These are phyloP conservation scores for Kodamaea leandrae DNA, from an alignment of 805 yeast genomes.

Conservation along the genomic window DNA sequence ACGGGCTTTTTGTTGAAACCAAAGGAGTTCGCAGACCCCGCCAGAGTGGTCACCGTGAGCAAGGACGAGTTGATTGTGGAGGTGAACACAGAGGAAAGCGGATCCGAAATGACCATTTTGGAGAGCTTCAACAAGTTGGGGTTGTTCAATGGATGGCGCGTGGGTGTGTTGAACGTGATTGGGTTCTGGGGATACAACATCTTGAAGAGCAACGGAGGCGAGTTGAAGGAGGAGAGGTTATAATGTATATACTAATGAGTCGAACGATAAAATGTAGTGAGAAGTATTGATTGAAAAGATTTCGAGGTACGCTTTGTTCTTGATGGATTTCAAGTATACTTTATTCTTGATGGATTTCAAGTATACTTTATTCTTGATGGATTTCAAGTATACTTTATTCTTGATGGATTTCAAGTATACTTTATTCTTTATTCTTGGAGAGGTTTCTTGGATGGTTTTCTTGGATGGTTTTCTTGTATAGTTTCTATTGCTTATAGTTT, in stretches of 20 bases:
- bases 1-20: constrained; percentile 55
- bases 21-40: constrained; percentile 34
- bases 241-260: constrained; percentile 9
- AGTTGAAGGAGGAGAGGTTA: constrained; percentile 32
- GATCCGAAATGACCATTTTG: constrained; percentile 34
- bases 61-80: constrained; percentile 55
- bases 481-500: too few species aligned
- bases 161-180: constrained; percentile 72
- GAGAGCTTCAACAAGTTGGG: constrained; percentile 29
- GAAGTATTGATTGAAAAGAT: too few species aligned
- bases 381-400: too few species aligned
- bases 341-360: too few species aligned
- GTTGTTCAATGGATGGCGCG: constrained; percentile 87
- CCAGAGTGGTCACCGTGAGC: constrained; percentile 43
- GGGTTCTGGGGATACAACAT: constrained; percentile 81
- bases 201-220: constrained; percentile 48
- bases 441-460: too few species aligned
- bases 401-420: too few species aligned
- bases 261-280: neutral
- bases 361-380: too few species aligned
- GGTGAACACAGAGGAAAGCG: constrained; percentile 35
- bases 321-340: too few species aligned
- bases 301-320: too few species aligned
- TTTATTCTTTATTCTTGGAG: too few species aligned
- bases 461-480: too few species aligned